Percentiles rank a stretch among this genome's conserved stretches.
Evolutionary conservation across 192 early-diverging fungal genomes (phyloP).

Genomic region (Mortierella hygrophila): DNA sequence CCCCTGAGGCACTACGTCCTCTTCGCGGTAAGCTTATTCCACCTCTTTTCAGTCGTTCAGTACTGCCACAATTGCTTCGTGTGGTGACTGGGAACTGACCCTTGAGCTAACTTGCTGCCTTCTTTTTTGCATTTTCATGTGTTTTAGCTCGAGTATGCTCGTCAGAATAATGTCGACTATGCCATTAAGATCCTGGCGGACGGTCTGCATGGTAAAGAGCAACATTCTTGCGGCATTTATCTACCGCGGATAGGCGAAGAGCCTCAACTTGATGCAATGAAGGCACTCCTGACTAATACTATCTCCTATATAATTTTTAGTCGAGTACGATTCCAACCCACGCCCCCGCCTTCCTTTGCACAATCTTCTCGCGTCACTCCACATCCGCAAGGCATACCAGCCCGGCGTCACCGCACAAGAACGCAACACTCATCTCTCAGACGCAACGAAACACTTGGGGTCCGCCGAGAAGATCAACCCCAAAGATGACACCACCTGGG

Average conservation of each 20-base stretch:
- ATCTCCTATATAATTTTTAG: not conserved
- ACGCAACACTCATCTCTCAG: conserved; percentile 67
- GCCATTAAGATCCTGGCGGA: conserved; percentile 69
- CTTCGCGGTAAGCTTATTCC: conserved; percentile 68
- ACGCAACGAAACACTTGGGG: conserved; percentile 83
- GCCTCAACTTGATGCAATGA: not conserved
- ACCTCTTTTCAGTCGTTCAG: not conserved
- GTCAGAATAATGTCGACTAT: conserved; percentile 70
- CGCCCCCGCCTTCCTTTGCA: conserved; percentile 76
- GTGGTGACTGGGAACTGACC: not conserved
- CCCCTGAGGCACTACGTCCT: conserved; percentile 74
- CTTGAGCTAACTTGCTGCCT: not conserved
- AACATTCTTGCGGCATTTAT: not conserved
- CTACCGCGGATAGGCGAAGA: not conserved
- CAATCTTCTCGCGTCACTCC: conserved; percentile 78
- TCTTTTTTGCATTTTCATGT: not conserved
- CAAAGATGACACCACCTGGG: conserved; percentile 74
- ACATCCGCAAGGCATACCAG: conserved; percentile 77
- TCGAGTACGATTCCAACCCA: conserved; percentile 56
- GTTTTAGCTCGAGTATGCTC: conserved; percentile 78
- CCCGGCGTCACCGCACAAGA: conserved; percentile 42
- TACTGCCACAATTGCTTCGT: not conserved
- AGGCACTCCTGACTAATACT: not conserved
- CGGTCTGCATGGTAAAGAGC: conserved; percentile 62
- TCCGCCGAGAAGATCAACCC: conserved; percentile 81